Conservation (phyloP, 1,284 basidiomycete genomes). For the Lignosus rhinocerotis region DNA sequence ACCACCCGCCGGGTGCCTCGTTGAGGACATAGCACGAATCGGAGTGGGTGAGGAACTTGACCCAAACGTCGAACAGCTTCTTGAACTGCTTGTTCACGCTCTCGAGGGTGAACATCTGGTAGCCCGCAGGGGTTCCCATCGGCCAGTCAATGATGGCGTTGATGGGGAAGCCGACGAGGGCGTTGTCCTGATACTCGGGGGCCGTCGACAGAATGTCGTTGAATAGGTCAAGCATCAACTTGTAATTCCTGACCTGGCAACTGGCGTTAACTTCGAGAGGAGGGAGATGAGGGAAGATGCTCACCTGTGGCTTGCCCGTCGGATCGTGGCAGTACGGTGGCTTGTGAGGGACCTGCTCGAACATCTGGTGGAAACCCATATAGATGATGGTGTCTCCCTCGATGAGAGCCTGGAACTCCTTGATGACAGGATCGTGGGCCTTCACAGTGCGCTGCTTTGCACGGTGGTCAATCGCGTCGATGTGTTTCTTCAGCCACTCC, state of each 20-base stretch:
- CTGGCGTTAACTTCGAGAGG: not conserved
- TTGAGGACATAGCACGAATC: conserved; percentile 43
- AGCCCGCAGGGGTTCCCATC: conserved; percentile 48
- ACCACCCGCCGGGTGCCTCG: conserved; percentile 38
- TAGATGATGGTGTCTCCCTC: conserved; percentile 38
- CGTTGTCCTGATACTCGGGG: conserved; percentile 37
- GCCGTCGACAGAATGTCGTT: conserved; percentile 43
- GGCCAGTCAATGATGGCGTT: conserved; percentile 48
- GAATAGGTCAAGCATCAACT: conserved; percentile 43
- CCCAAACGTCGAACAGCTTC: conserved; percentile 49
- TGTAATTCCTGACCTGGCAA: conserved; percentile 43
- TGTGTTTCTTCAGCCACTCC: conserved; percentile 13
- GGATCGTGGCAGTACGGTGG: conserved; percentile 13
- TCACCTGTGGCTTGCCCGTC: conserved; percentile 12
- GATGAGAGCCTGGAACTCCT: conserved; percentile 40
- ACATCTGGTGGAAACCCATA: conserved; percentile 43
- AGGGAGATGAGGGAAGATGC: not conserved
- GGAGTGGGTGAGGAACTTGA: conserved; percentile 43
- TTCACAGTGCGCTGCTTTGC: not conserved
- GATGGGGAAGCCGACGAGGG: conserved; percentile 45
- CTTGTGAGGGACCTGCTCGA: conserved; percentile 31
- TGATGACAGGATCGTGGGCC: conserved; percentile 30
- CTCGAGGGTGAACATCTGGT: conserved; percentile 43
- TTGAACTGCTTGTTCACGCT: conserved; percentile 41
- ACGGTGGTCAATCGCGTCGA: conserved; percentile 13